phyloP scores from a whole-genome alignment of 768 basidiomycete genomes.

The Boletus vermiculosoides region DNA sequence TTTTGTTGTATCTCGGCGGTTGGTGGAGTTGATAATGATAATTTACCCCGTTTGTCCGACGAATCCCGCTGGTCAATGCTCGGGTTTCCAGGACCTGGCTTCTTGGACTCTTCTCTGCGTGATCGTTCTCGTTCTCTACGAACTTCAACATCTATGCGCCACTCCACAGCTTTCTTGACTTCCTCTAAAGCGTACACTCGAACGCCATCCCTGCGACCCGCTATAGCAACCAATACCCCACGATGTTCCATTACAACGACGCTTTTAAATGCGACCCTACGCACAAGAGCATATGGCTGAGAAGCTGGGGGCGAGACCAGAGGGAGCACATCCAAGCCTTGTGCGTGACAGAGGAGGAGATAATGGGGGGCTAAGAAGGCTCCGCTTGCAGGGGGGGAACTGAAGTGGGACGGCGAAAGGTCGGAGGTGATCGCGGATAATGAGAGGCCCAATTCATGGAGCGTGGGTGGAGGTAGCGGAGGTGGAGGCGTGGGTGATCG shows the following conservation, averaged over 20 bases:
- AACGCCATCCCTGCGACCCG: constrained; percentile 81
- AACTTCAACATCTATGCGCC: constrained; percentile 80
- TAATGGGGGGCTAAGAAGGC: constrained; percentile 81
- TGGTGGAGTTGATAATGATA: constrained; percentile 51
- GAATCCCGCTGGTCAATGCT: constrained; percentile 41
- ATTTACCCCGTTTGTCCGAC: constrained; percentile 47
- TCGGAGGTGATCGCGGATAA: constrained; percentile 65
- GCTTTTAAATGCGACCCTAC: constrained; percentile 78
- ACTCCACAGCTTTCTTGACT: constrained; percentile 81
- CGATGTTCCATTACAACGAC: constrained; percentile 94
- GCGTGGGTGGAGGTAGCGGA: constrained; percentile 62
- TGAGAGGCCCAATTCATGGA: constrained; percentile 73
- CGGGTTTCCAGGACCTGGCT: constrained; percentile 36
- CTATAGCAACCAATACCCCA: constrained; percentile 87
- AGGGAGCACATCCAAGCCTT: constrained; percentile 85
- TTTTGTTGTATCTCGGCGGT: constrained; percentile 29
- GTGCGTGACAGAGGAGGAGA: constrained; percentile 79
- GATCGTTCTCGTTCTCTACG: constrained; percentile 70
- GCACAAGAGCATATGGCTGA: constrained; percentile 79
- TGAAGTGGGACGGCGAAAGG: constrained; percentile 75
- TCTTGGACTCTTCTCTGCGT: constrained; percentile 68
- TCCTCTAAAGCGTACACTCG: constrained; percentile 88
- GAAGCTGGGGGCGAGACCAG: constrained; percentile 68
- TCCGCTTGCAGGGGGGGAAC: constrained; percentile 71
- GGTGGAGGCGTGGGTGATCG: constrained; percentile 74